Conservation (phyloP, 352 stramenopile species). For the Phytophthora fragariae region DNA sequence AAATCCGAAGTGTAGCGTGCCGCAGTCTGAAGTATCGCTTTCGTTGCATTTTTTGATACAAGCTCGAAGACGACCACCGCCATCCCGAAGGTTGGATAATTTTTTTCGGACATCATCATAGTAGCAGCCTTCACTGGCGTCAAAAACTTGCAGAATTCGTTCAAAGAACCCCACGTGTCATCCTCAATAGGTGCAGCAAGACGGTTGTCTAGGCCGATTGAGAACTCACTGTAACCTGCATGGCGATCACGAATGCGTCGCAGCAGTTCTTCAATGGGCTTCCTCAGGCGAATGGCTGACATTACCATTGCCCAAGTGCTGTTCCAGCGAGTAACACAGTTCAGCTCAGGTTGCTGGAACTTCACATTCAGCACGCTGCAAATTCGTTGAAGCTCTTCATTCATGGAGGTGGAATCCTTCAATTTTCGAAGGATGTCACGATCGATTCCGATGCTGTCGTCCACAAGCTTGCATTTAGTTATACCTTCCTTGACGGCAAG, state of each 20-base stretch:
- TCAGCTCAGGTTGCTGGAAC: slow-evolving; percentile 2
- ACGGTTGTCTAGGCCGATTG: slow-evolving; percentile 1
- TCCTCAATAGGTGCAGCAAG: background rate
- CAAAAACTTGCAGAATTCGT: slow-evolving; percentile 15
- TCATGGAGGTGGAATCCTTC: background rate
- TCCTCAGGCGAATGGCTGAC: background rate
- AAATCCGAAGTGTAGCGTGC: slow-evolving; percentile 8
- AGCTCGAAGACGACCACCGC: slow-evolving; percentile 5
- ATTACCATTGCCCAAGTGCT: slow-evolving; percentile 18
- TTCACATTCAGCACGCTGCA: slow-evolving; percentile 5
- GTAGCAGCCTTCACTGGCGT: slow-evolving; percentile 28
- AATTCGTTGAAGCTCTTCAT: slow-evolving; percentile 4
- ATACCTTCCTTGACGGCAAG: no score
- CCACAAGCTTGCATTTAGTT: slow-evolving; percentile 6
- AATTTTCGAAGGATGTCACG: slow-evolving; percentile 17
- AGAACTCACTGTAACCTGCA: no score
- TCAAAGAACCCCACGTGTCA: background rate
- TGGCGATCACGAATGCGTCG: slow-evolving; percentile 14
- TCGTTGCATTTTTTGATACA: slow-evolving; percentile 5
- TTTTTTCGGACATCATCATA: slow-evolving; percentile 14
- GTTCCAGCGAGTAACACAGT: slow-evolving; percentile 20
- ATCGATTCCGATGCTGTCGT: slow-evolving; percentile 3
- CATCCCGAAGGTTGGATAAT: slow-evolving; percentile 26
- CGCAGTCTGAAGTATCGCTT: background rate
- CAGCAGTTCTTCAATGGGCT: slow-evolving; percentile 13